Evolutionary conservation across 1,284 basidiomycete genomes (phyloP).

Genomic region (Pseudozyma sp.): DNA sequence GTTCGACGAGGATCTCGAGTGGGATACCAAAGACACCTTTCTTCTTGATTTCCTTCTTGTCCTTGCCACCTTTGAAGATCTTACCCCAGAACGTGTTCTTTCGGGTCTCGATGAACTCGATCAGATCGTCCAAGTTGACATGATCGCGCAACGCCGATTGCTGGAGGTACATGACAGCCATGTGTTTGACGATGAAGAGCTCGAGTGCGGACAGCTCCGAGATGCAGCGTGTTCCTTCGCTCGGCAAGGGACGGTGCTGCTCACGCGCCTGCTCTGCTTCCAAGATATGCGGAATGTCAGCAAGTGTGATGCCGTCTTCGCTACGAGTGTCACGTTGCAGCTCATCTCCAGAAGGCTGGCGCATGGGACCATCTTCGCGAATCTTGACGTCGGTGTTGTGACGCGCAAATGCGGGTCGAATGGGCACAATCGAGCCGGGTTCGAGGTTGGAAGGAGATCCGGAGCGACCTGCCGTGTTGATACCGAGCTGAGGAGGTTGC

Average conservation of each 20-base stretch:
- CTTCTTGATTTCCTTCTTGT: conserved; percentile 75
- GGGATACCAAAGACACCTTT: conserved; percentile 88
- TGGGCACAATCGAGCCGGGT: conserved; percentile 70
- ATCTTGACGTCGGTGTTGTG: conserved; percentile 90
- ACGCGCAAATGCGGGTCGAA: conserved; percentile 80
- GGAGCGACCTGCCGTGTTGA: conserved; percentile 17
- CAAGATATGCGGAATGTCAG: conserved; percentile 94
- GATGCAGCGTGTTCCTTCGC: conserved; percentile 80
- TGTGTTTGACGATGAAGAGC: conserved; percentile 90
- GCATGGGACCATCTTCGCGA: conserved; percentile 76
- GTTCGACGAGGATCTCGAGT: conserved; percentile 92
- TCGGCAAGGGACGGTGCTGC: conserved; percentile 78
- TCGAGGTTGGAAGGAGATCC: conserved; percentile 38
- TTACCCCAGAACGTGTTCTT: conserved; percentile 98
- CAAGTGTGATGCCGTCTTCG: conserved; percentile 90
- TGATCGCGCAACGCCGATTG: conserved; percentile 78
- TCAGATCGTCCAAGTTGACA: conserved; percentile 85
- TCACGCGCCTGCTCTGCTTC: conserved; percentile 90
- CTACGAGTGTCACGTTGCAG: conserved; percentile 58
- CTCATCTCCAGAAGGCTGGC: conserved; percentile 61
- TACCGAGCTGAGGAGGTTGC: conserved; percentile 49
- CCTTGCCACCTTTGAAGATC: conserved; percentile 85
- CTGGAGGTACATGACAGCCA: conserved; percentile 84
- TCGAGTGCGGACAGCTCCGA: conserved; percentile 87
- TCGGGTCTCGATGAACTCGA: conserved; percentile 91